Evolutionary conservation across 495 filamentous ascomycete genomes (phyloP).

Genomic region (Aspergillus asperescens): DNA sequence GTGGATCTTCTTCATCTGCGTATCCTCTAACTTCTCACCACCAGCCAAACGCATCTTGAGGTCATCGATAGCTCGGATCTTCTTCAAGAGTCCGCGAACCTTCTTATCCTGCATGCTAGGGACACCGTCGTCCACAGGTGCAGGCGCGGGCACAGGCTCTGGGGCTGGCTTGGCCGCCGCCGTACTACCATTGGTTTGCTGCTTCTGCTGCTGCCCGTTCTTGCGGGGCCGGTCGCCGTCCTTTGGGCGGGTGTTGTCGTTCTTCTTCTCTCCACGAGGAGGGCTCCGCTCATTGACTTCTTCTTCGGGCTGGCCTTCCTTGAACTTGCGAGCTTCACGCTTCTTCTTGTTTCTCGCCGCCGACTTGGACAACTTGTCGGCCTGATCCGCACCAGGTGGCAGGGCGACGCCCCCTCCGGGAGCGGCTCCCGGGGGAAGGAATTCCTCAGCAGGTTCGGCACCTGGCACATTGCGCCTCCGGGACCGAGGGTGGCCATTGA

Average conservation of each 20-base stretch:
- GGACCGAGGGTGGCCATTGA: conserved; percentile 76
- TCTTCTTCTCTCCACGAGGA: conserved; percentile 50
- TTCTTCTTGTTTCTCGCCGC: conserved; percentile 99
- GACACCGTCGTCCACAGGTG: conserved; percentile 20
- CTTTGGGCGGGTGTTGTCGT: conserved; percentile 57
- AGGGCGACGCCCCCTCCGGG: conserved; percentile 67
- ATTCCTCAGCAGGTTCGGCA: conserved; percentile 58
- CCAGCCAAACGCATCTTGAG: conserved; percentile 90
- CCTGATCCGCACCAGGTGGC: conserved; percentile 48
- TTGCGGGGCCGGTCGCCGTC: conserved; percentile 28
- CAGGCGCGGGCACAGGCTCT: conserved; percentile 28
- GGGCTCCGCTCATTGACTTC: conserved; percentile 45
- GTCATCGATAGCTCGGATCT: conserved; percentile 95
- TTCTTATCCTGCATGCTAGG: conserved; percentile 72
- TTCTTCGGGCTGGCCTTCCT: conserved; percentile 57
- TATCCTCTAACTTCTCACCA: conserved; percentile 96
- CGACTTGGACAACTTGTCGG: conserved; percentile 74
- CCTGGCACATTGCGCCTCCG: conserved; percentile 72
- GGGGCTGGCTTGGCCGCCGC: conserved; percentile 42
- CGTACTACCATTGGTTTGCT: conserved; percentile 32
- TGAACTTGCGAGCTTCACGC: conserved; percentile 89
- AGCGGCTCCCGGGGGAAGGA: conserved; percentile 59
- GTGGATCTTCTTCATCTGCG: conserved; percentile 95
- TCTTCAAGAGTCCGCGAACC: conserved; percentile 84
- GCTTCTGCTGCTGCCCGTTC: conserved; percentile 23